Evolutionary conservation across 2,329 filamentous ascomycete species (phyloP).

Genomic region (Bretziella fagacearum): DNA sequence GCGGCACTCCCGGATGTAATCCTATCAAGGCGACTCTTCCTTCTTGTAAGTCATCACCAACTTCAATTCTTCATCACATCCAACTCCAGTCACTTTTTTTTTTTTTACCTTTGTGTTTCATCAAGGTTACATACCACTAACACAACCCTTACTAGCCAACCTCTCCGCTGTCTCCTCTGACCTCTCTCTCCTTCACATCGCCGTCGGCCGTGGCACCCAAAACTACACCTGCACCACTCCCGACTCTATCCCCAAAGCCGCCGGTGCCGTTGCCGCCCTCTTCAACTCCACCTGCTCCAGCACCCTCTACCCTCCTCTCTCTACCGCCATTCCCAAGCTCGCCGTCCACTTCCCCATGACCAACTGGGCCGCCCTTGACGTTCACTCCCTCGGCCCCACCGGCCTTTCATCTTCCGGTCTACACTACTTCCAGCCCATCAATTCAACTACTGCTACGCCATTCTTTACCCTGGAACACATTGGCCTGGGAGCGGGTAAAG

Average conservation of each 20-base stretch:
- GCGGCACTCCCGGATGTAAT: constrained; percentile 33
- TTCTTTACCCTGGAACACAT: constrained; percentile 62
- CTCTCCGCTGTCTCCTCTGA: constrained; percentile 45
- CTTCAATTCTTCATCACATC: constrained; percentile 4
- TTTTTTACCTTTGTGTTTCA: constrained; percentile 9
- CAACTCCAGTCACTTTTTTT: neutral
- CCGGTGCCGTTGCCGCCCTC: constrained; percentile 65
- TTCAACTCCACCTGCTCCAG: constrained; percentile 78
- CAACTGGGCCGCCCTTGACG: constrained; percentile 6
- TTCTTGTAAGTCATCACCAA: constrained; percentile 25
- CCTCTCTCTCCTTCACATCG: constrained; percentile 56
- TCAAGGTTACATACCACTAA: neutral
- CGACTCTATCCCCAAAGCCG: constrained; percentile 42
- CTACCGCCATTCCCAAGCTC: constrained; percentile 46
- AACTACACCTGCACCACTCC: constrained; percentile 74
- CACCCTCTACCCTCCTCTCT: constrained; percentile 48
- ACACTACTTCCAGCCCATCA: constrained; percentile 50
- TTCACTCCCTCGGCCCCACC: constrained; percentile 32
- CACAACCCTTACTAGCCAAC: constrained; percentile 20
- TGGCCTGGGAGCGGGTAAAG: constrained; percentile 28
- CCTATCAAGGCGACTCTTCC: constrained; percentile 36
- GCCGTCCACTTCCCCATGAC: constrained; percentile 40
- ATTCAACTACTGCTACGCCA: constrained; percentile 44
- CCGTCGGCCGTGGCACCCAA: constrained; percentile 73
- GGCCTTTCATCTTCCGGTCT: constrained; percentile 52